Evolutionary conservation across 2,329 filamentous ascomycete genomes (phyloP), one percentile per base, ranked within the genome.

Genomic region (Dactylellina parvicollis): DNA sequence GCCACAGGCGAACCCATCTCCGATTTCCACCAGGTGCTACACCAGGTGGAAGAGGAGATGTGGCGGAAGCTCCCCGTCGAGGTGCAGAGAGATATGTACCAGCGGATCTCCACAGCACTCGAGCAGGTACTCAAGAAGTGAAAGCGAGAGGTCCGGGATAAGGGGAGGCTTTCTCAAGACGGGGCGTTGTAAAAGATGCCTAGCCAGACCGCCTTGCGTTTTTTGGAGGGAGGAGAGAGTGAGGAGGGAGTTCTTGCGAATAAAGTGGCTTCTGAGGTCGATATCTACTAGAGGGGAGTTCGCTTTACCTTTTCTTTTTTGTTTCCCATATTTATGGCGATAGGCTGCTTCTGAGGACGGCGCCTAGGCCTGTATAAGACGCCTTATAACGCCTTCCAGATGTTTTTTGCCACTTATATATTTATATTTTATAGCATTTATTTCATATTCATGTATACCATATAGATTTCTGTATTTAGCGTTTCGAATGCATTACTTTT

Each of bases 31-130:
- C 60, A 54, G 46, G 69, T 73, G 2, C 20, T 66, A 7, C 22
- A 56, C 46, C 26, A 34, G 24, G 69, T 73, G 12, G 57, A 73
- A 16, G 60, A 60, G 22, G 60, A 73, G 46, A 66, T 60, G 60
- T 73, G 69, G 69, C 44, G 44, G 55, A 61, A 66, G 69, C 61
- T 73, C 24, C 69, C 69, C 20, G 54, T 55, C 36, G 69, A 73
- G 22, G 69, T 73, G 9, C 69, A 73, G 28, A 36, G 60, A 54
- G 69, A 73, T 7, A 73, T 73, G 69, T 73, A 66, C 30, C 69
- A 61, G 54, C 54, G 55, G 24, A 73, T 73, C 12, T 49, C 55
- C 24, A 30, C 54, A 30, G 69, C 32, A 20, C 40, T 73, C 18
- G 60, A 73, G 38, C 60, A 66, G 38, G 34, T 73, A 4, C 36